Evolutionary conservation across 345 rosid species (phyloP).

Genomic region (Populus simonii): DNA sequence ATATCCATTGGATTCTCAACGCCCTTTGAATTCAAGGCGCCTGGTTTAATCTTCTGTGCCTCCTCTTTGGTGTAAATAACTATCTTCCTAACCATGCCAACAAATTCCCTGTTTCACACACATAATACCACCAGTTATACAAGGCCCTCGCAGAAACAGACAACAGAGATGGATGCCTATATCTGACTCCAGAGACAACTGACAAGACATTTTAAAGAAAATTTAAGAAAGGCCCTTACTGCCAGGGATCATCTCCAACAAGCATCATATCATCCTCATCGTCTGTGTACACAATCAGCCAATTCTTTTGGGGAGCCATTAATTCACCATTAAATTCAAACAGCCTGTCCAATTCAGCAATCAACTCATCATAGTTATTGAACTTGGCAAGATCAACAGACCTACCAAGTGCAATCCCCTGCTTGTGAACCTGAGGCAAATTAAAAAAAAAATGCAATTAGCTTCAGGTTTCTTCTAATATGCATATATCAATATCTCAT

Average conservation of each 20-base stretch:
- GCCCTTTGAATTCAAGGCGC: constrained; percentile 24
- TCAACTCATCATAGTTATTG: constrained; percentile 42
- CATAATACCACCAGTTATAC: background rate
- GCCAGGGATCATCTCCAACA: constrained; percentile 65
- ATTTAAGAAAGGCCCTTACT: constrained; percentile 29
- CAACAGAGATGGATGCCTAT: background rate
- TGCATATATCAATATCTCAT: background rate
- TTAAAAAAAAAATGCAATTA: background rate
- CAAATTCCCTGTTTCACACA: constrained; percentile 45
- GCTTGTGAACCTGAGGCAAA: constrained; percentile 46
- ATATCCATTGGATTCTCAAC: constrained; percentile 14
- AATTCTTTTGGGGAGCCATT: constrained; percentile 33
- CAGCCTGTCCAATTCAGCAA: constrained; percentile 45
- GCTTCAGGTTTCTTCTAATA: background rate
- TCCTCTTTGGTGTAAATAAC: constrained; percentile 48
- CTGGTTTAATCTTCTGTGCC: constrained; percentile 43
- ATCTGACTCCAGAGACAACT: background rate
- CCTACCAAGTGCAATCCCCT: constrained; percentile 52
- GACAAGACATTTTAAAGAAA: background rate
- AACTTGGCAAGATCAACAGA: constrained; percentile 52
- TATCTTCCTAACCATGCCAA: constrained; percentile 51
- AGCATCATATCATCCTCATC: constrained; percentile 62
- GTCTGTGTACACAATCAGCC: constrained; percentile 53
- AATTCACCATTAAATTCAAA: constrained; percentile 57
- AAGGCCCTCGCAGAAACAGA: background rate